Percentiles rank a stretch among this genome's conserved stretches.
phyloP scores from a whole-genome alignment of 75 land plant species.

The Isoetes taiwanensis region DNA sequence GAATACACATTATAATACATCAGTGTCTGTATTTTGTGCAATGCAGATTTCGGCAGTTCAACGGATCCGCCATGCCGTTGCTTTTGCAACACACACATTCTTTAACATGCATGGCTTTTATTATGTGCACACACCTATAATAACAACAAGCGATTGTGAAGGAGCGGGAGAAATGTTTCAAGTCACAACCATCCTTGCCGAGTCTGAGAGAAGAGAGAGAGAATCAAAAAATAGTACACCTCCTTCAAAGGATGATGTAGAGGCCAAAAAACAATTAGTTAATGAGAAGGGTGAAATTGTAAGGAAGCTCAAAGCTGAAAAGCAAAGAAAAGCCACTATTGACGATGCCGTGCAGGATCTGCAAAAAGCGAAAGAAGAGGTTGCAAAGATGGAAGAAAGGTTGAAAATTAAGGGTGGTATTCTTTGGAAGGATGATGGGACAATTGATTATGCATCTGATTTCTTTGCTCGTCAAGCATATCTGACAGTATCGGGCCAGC shows the following conservation, averaged over 20 bases:
- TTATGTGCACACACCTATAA: conserved; percentile 61
- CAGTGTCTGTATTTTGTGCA: too few relatives aligned
- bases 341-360: conserved; percentile 29
- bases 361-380: neutral
- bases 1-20: too few relatives aligned
- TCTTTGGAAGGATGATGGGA: conserved; percentile 18
- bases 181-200: conserved; percentile 44
- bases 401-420: conserved; percentile 44
- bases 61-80: conserved; percentile 52
- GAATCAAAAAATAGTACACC: conserved; percentile 58
- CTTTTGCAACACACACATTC: conserved; percentile 49
- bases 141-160: conserved; percentile 42
- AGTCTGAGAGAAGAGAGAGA: conserved; percentile 36
- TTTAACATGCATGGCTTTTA: conserved; percentile 57
- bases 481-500: conserved; percentile 46
- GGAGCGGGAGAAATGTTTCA: conserved; percentile 38
- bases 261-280: conserved; percentile 39
- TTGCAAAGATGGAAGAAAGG: neutral
- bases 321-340: conserved; percentile 51
- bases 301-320: conserved; percentile 42
- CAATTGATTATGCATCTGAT: conserved; percentile 34
- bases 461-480: conserved; percentile 50
- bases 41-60: conserved; percentile 57
- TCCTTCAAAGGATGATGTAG: conserved; percentile 63
- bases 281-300: conserved; percentile 56